Evolutionary conservation across 1,284 basidiomycete genomes (phyloP), one percentile per base, ranked within the genome.

Genomic region (Boletus smithii): DNA sequence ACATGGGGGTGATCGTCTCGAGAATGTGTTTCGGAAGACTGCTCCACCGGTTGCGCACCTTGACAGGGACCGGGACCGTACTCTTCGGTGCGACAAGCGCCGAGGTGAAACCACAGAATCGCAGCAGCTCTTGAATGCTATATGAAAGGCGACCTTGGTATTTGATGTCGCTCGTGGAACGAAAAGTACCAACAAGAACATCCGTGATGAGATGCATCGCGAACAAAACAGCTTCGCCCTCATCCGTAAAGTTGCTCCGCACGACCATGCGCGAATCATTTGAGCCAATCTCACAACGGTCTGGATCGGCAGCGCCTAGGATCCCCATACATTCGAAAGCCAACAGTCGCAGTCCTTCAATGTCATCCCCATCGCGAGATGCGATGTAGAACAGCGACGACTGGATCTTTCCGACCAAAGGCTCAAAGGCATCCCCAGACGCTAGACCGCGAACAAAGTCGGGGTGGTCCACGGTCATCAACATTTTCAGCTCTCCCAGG

Each of bases 221-320:
- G 62, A 99, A 99, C 5, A 76, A 62, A 41, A 85, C 72, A 0
- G 90, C 81, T 67, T 98, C 95, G 14, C 78, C 76, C 43, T 87
- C 81, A 52, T 95, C 88, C 4, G 73, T 75, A 62, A 95, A 97
- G 67, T 99, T 95, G 60, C 78, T 80, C 48, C 85, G 73, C 43
- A 98, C 77, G 31, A 91, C 78, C 69, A 89, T 84, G 32, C 80
- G 77, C 3, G 79, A 69, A 53, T 88, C 83, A 27, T 77, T 75
- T 31, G 75, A 65, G 1, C 71, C 70, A 33, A 90, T 73, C 53
- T 92, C 88, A 61, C 92, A 88, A 47, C 97, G 81, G 71, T 99
- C 97, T 1, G 97, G 95, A 69, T 99, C 97, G 16, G 97, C 79
- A 1, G 97, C 97, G 6, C 97, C 97, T 5, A 99, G 69, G n/a